These are phyloP conservation scores for Sedum album DNA, from an alignment of 164 flowering plant species.

Conservation along the genomic window DNA sequence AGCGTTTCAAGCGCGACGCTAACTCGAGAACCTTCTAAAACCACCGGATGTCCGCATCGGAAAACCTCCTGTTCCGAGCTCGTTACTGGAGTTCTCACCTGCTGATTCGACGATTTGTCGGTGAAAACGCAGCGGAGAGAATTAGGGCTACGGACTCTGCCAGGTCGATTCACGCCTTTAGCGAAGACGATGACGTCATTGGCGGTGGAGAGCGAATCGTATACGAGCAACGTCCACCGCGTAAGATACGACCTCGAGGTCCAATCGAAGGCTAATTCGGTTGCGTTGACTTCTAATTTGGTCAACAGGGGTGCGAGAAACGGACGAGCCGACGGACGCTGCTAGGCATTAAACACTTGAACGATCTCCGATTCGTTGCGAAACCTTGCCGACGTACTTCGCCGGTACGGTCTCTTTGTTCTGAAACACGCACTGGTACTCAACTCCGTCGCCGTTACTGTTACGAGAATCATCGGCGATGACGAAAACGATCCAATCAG, in stretches of 20 bases:
- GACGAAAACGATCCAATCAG: slow-evolving; percentile 68
- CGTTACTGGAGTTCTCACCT: slow-evolving; percentile 48
- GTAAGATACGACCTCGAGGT: slow-evolving; percentile 22
- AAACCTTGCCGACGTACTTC: slow-evolving; percentile 29
- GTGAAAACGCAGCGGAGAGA: slow-evolving; percentile 57
- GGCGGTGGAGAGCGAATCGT: slow-evolving; percentile 61
- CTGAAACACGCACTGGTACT: slow-evolving; percentile 36
- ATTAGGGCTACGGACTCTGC: slow-evolving; percentile 31
- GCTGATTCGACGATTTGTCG: slow-evolving; percentile 10
- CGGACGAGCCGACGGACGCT: slow-evolving; percentile 39
- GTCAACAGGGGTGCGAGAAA: slow-evolving; percentile 34
- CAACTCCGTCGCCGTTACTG: slow-evolving; percentile 8
- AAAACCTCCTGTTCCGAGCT: slow-evolving; percentile 74
- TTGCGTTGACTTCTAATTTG: not conserved
- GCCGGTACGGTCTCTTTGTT: slow-evolving; percentile 54
- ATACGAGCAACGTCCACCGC: slow-evolving; percentile 49
- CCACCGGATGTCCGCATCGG: slow-evolving; percentile 54
- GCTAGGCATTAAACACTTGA: slow-evolving; percentile 47
- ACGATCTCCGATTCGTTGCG: slow-evolving; percentile 28
- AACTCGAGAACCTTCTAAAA: slow-evolving; percentile 13
- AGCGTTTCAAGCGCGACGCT: slow-evolving; percentile 36
- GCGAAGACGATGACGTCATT: slow-evolving; percentile 69
- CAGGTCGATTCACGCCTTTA: slow-evolving; percentile 64
- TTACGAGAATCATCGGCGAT: slow-evolving; percentile 19
- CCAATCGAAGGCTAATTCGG: not conserved